These are phyloP conservation scores for Alternaria panax DNA, from an alignment of 2,329 filamentous ascomycete genomes.

Conservation along the genomic window DNA sequence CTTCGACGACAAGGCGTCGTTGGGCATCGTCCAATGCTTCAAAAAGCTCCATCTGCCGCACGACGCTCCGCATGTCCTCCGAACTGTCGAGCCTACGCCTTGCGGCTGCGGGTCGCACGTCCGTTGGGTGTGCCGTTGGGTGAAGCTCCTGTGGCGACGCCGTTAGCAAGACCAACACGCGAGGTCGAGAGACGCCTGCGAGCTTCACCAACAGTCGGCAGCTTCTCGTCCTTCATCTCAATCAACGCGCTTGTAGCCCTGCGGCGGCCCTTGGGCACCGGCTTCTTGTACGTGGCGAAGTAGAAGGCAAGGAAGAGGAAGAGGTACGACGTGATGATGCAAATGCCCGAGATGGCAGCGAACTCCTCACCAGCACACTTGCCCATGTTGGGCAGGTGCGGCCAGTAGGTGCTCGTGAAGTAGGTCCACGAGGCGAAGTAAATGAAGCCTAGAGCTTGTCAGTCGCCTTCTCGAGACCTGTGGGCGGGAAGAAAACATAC, in stretches of 20 bases:
- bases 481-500: conserved; percentile 60
- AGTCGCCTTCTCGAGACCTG: conserved; percentile 16
- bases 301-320: conserved; percentile 99
- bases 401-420: conserved; percentile 91
- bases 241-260: conserved; percentile 86
- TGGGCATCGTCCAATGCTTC: conserved; percentile 1
- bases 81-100: conserved; percentile 62
- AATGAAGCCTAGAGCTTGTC: conserved; percentile 75
- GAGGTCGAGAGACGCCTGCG: conserved; percentile 58
- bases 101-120: conserved; percentile 71
- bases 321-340: conserved; percentile 91
- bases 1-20: not conserved
- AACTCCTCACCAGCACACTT: conserved; percentile 96
- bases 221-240: conserved; percentile 79
- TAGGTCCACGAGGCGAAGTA: conserved; percentile 99
- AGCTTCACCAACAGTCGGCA: conserved; percentile 62
- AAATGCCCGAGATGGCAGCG: conserved; percentile 90
- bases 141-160: conserved; percentile 51
- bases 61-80: conserved; percentile 3
- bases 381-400: conserved; percentile 81
- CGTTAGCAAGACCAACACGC: conserved; percentile 51
- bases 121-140: conserved; percentile 63
- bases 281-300: conserved; percentile 93
- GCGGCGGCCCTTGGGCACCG: conserved; percentile 73
- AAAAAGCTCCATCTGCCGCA: not conserved